These are phyloP conservation scores for Termitomyces sp. DNA, from an alignment of 1,284 basidiomycete species.

Conservation along the genomic window DNA sequence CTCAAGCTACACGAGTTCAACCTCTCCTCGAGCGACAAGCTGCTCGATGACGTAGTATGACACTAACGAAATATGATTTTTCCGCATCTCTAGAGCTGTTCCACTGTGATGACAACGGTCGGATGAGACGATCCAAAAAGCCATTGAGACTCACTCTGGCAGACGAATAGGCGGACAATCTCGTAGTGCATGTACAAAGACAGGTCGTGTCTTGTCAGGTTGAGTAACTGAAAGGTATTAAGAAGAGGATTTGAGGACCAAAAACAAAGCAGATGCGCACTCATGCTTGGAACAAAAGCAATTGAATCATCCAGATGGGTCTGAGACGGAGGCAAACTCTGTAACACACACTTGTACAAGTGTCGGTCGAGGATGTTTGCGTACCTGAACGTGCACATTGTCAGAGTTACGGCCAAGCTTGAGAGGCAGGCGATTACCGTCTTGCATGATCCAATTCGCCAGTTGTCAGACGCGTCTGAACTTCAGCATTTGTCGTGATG, in stretches of 20 bases:
- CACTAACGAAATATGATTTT: constrained; percentile 65
- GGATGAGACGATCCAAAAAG: background rate
- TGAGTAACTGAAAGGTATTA: constrained; percentile 50
- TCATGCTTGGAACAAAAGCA: constrained; percentile 72
- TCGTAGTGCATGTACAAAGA: constrained; percentile 74
- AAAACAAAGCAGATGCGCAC: constrained; percentile 37
- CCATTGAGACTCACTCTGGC: constrained; percentile 56
- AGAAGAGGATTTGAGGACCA: background rate
- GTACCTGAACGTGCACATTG: constrained; percentile 42
- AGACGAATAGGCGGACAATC: constrained; percentile 67
- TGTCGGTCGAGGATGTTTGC: constrained; percentile 70
- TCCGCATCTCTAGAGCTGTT: constrained; percentile 54
- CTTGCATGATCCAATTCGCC: constrained; percentile 77
- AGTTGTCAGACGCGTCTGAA: constrained; percentile 70
- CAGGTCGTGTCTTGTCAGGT: constrained; percentile 69
- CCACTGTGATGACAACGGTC: constrained; percentile 40
- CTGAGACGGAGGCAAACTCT: constrained; percentile 72
- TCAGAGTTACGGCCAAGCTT: constrained; percentile 3
- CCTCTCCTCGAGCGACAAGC: constrained; percentile 60
- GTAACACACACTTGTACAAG: constrained; percentile 69
- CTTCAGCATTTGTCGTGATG: constrained; percentile 61
- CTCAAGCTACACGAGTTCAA: constrained; percentile 56
- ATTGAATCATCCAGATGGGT: constrained; percentile 68
- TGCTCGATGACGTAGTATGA: constrained; percentile 71
- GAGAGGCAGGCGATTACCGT: constrained; percentile 37